Base-by-base conservation (phyloP, 768 basidiomycete genomes). In the Terana coerulea region DNA sequence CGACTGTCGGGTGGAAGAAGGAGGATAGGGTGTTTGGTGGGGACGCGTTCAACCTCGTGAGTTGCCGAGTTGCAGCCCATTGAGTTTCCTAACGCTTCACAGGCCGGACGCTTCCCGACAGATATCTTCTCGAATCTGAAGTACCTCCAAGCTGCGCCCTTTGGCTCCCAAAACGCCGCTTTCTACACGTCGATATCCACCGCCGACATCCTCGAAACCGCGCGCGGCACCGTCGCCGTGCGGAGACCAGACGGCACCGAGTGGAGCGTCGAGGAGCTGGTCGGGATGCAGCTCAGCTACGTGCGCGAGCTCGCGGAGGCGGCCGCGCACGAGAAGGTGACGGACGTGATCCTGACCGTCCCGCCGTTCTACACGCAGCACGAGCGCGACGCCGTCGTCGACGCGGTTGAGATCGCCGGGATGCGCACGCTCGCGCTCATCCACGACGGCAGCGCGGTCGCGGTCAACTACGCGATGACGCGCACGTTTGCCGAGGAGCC, bases 401-500 rank as follows among this genome's bases (percentile, higher is more conserved):
- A 98, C 67, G 93, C 95, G 14, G 79, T 94, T 29, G 95, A 97
- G 62, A 82, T 98, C 39, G 83, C 94, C n/a, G 97, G 95, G 2
- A 71, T 99, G 40, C 80, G 80, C 24, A 84, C 88, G 1, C 72
- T 98, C 28, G 85, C 90, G 0, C 75, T 98, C 52, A 80, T 99
- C 47, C 88, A 94, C 59, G 97, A 99, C 60, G 95, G 95, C 24
- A 83, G 91, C 0, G 91, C 94, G 2, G 87, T 95, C n/a, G 97
- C 93, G 12, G 78, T 98, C 59, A 99, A 99, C 72, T 99, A 91
- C 63, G 97, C 97, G 36, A 97, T 98, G 93, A 93, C 94, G 1
- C 82, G 95, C 42, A 76, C 83, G 1, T 98, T 98, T 74, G 72
- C 86, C 0, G 72, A 47, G 40, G 28, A 71, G 2, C 82, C 84